Evolutionary conservation across 768 basidiomycete genomes (phyloP), one percentile per base, ranked within the genome.

Genomic region (Scleroderma citrinum): DNA sequence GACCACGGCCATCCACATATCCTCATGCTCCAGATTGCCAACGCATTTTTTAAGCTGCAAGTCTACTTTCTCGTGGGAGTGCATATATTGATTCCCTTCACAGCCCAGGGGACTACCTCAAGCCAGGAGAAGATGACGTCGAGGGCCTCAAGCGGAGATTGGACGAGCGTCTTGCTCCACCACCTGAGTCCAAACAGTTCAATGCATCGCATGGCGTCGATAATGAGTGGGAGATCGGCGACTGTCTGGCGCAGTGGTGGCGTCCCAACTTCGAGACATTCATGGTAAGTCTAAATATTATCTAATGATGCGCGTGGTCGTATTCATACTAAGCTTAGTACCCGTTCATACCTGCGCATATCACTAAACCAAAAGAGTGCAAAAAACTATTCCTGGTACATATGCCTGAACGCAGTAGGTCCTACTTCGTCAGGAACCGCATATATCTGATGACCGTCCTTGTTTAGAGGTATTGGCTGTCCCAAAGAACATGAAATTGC

Each of bases 241-340:
- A 98, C 57, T 93, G 92, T 58, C 75, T 98, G n/a, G 92, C 92
- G 0, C 92, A 94, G 64, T 99, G 95, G 94, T 99, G 90, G 88
- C 72, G 96, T 43, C 95, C 95, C 0, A 96, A 96, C 62, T 99
- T 96, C 58, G 96, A 99, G 72, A 94, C 92, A 0, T 98, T 98
- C 70, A 94, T 96, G 87, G 94, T 95, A 57, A 60, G 86, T n/a
- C n/a, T n/a, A n/a, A n/a, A n/a, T n/a, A n/a, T n/a, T n/a, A n/a
- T n/a, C n/a, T n/a, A n/a, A n/a, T n/a, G n/a, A n/a, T n/a, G n/a
- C n/a, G n/a, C n/a, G n/a, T n/a, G n/a, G n/a, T 40, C 6, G 39
- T 32, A 10, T 8, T 48, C 14, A 31, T 40, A 36, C 3, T 37
- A 37, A 40, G 39, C 56, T 44, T 60, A 94, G 93, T 96, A 95